Evolutionary conservation across 768 basidiomycete species (phyloP), one percentile per base, ranked within the genome.

Genomic region (Coprinopsis strossmayeri): DNA sequence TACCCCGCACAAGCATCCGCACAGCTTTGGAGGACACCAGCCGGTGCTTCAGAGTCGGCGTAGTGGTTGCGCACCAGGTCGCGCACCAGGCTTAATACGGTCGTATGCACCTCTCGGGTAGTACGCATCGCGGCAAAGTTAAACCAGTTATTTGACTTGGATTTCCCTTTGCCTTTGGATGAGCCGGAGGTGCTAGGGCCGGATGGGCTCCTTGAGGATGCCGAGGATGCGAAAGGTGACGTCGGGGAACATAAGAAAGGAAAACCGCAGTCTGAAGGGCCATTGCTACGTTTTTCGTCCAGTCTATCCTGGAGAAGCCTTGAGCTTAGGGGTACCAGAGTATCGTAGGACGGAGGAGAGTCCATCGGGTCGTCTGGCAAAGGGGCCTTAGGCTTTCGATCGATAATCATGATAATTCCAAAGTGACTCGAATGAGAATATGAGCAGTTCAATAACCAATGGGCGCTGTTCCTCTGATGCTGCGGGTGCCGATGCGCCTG

Each of bases 1-100:
- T 80, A 69, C 0, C 70, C 59, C 7, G 59, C 55, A 55, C 85
- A 87, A 0, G 81, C 81, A 10, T 79, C 78, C 2, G 75, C 71
- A 55, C 86, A 88, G 57, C 78, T 80, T 26, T 73, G 70, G 7
- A 88, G 72, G 17, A 86, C 73, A 20, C 72, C 67, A 11, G 59
- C 52, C 9, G 67, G 57, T 0, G 69, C 66, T 12, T 58, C 52
- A 0, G 65, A 54, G 27, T 62, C 58, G 34, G 61, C 53, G 28
- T 57, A 48, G 24, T 68, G 66, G 23, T 71, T 66, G 30, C 67
- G 66, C 9, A 81, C 76, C 24, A 82, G 65, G 56, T 83, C 82
- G 3, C 77, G 75, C 12, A 85, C 53, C 17, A 84, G 73, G 1
- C 70, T 66, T 1, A 73, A 64, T 3, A 82, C 71, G 1, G 82